These are phyloP conservation scores for Saturnispora quitensis DNA, from an alignment of 805 yeast species.

Conservation along the genomic window DNA sequence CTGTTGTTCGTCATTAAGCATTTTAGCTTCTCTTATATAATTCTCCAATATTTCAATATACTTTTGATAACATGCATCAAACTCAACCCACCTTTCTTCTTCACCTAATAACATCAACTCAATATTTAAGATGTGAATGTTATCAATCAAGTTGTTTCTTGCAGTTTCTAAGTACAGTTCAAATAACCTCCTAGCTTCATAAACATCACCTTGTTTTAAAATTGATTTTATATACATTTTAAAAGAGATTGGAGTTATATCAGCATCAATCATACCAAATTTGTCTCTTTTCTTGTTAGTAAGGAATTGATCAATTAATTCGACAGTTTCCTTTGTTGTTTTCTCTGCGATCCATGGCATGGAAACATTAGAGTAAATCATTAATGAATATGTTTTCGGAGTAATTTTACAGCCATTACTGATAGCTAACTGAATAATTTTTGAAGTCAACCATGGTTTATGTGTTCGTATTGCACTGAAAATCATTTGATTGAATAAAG, in stretches of 20 bases:
- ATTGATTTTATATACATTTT: slow-evolving; percentile 17
- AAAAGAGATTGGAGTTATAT: slow-evolving; percentile 20
- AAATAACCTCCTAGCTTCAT: slow-evolving; percentile 22
- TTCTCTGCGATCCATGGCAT: slow-evolving; percentile 11
- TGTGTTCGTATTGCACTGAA: slow-evolving; percentile 16
- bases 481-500: slow-evolving; percentile 21
- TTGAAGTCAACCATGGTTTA: slow-evolving; percentile 15
- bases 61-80: slow-evolving; percentile 22
- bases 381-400: slow-evolving; percentile 23
- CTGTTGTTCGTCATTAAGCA: slow-evolving; percentile 1
- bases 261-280: slow-evolving; percentile 19
- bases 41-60: slow-evolving; percentile 15
- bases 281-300: slow-evolving; percentile 14
- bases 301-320: slow-evolving; percentile 19
- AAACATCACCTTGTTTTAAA: slow-evolving; percentile 14
- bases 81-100: slow-evolving; percentile 27
- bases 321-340: slow-evolving; percentile 15
- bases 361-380: slow-evolving; percentile 19
- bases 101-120: slow-evolving; percentile 25
- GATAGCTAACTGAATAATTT: slow-evolving; percentile 16
- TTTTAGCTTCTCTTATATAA: slow-evolving; percentile 14
- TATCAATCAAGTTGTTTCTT: slow-evolving; percentile 18
- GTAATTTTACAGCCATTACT: slow-evolving; percentile 12
- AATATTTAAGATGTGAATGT: slow-evolving; percentile 20
- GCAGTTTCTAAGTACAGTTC: slow-evolving; percentile 22